Percentiles rank a stretch among this genome's conserved stretches.
phyloP scores from a whole-genome alignment of 179 eudicot species.

The Pouteria campechiana region DNA sequence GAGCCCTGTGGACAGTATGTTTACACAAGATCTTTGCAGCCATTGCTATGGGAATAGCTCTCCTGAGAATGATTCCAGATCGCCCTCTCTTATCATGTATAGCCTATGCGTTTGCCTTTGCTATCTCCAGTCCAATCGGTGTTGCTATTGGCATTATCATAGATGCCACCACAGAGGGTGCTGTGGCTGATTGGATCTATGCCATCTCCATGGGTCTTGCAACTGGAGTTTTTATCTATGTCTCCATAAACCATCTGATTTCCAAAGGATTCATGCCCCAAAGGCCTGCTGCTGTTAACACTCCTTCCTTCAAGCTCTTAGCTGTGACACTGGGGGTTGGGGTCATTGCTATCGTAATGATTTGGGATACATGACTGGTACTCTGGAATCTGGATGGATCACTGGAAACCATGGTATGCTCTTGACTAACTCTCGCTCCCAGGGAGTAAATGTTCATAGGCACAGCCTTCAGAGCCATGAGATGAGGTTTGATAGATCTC shows the following conservation, averaged over 20 bases:
- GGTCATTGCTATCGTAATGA: conserved; percentile 83
- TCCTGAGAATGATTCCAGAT: conserved; percentile 64
- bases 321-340: conserved; percentile 62
- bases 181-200: conserved; percentile 69
- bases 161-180: conserved; percentile 56
- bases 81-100: conserved; percentile 60
- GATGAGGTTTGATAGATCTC: no score
- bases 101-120: conserved; percentile 74
- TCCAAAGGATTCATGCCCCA: conserved; percentile 47
- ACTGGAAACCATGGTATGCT: no score
- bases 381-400: no score
- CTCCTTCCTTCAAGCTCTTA: conserved; percentile 38
- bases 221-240: conserved; percentile 74
- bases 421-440: no score
- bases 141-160: conserved; percentile 74
- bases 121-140: conserved; percentile 76
- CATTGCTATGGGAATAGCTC: conserved; percentile 80
- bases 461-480: no score
- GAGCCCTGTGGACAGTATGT: conserved; percentile 72
- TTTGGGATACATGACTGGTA: conserved; percentile 74
- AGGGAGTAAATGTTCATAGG: no score
- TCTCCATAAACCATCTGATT: conserved; percentile 67
- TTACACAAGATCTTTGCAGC: conserved; percentile 89
- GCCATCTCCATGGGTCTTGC: conserved; percentile 81
- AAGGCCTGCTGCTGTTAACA: conserved; percentile 19